A percentile compares a stretch with the other conserved stretches of the same genome.
These are phyloP conservation scores for Myriangium duriaei DNA, from an alignment of 2,329 filamentous ascomycete genomes.

Conservation along the genomic window DNA sequence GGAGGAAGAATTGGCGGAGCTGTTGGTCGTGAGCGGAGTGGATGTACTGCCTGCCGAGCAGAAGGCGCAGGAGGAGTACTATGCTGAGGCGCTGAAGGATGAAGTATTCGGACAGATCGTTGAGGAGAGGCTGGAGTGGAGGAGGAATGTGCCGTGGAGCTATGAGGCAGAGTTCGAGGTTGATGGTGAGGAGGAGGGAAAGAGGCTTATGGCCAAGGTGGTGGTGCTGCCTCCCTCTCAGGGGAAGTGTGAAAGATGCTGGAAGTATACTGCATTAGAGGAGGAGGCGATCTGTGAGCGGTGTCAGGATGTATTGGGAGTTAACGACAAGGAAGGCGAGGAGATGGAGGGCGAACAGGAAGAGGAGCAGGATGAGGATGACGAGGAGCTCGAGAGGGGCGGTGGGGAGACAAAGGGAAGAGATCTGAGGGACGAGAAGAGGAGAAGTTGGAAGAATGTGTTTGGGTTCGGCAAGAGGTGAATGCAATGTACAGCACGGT, in stretches of 20 bases:
- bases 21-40: constrained; percentile 32
- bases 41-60: constrained; percentile 13
- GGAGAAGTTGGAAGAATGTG: neutral
- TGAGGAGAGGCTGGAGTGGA: constrained; percentile 7
- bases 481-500: too few relatives aligned
- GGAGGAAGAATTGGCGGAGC: constrained; percentile 23
- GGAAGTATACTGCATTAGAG: constrained; percentile 65
- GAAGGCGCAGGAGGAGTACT: constrained; percentile 9
- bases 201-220: constrained; percentile 12
- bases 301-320: constrained; percentile 54
- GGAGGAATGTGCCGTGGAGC: constrained; percentile 25
- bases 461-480: neutral
- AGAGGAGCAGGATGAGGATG: constrained; percentile 5
- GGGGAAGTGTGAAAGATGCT: constrained; percentile 76
- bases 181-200: constrained; percentile 14
- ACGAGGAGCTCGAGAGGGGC: constrained; percentile 2
- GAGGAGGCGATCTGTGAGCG: constrained; percentile 54
- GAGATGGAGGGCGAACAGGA: constrained; percentile 8
- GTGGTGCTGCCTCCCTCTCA: constrained; percentile 32
- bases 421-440: neutral
- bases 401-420: neutral
- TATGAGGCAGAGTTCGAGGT: constrained; percentile 28
- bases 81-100: constrained; percentile 11
- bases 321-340: constrained; percentile 7
- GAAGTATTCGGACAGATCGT: constrained; percentile 6